Base-by-base conservation (phyloP, 495 filamentous ascomycete species). In the Hypomontagnella monticulosa region DNA sequence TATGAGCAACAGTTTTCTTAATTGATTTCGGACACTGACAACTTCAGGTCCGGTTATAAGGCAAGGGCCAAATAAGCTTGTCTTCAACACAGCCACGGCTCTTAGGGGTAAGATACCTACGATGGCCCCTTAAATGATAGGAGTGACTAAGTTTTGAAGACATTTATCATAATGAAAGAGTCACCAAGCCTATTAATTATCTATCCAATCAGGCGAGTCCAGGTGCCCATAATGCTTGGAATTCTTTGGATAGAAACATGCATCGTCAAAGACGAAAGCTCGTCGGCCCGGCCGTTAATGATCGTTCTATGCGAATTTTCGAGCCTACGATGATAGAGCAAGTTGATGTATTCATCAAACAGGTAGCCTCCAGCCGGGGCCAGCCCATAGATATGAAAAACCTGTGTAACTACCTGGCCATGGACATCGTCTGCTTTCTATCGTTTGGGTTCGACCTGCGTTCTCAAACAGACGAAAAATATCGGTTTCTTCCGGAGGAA, bases 291-390 rank as follows among this genome's bases (percentile, higher is more conserved):
- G 49, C 30, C 49, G 8, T 61, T 23, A 37, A 38, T 12, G 64
- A 61, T 9, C 50, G 42, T 10, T 47, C 58, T 2, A 63, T 56
- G 57, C 58, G 58, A 1, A 7, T 9, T 2, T 67, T 67, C 18
- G 64, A 67, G 36, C 57, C 57, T 23, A 52, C 44, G 1, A 53
- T 68, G 53, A 15, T 32, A 18, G 32, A 30, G 15, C 51, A 68
- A 20, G 23, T 68, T 0, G 52, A 63, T 14, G 37, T 69, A 0
- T 69, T 58, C 33, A 27, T 69, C 19, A n/a, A 30, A 11, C 37
- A 52, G 4, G 80, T 16, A n/a, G 9, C 37, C 7, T 56, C 52
- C 23, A 27, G 12, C 14, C 11, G 10, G 15, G 23, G 2, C 10
- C 4, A 0, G 1, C 38, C 40, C 0, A 16, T 30, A 8, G n/a